Evolutionary conservation across 208 protist species (phyloP).

Genomic region (Trypanosoma platydactyli): DNA sequence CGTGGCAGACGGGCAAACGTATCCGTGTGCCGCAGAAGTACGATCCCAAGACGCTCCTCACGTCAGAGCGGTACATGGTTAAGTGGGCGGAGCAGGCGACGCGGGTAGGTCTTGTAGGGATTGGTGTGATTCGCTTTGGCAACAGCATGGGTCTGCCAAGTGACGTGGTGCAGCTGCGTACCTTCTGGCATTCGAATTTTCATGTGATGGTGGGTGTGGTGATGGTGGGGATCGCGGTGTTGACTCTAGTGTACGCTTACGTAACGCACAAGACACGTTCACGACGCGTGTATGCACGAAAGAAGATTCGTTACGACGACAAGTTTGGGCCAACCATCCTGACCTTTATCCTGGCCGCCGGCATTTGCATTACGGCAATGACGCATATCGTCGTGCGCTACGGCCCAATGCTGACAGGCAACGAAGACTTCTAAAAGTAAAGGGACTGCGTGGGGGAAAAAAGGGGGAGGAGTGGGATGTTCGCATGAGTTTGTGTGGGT

Average conservation of each 20-base stretch:
- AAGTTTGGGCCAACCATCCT: constrained; percentile 56
- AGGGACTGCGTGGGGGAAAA: neutral
- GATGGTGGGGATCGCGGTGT: constrained; percentile 51
- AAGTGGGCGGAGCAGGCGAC: constrained; percentile 81
- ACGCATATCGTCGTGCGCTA: constrained; percentile 72
- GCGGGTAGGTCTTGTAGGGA: constrained; percentile 69
- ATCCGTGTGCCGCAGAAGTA: constrained; percentile 91
- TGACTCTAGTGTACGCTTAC: constrained; percentile 75
- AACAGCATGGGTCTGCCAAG: constrained; percentile 63
- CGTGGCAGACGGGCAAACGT: constrained; percentile 89
- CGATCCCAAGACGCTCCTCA: constrained; percentile 88
- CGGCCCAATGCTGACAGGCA: constrained; percentile 82
- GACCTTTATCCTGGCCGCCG: constrained; percentile 57
- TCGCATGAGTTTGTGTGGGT: neutral
- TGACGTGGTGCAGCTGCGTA: constrained; percentile 38
- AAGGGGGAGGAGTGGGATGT: neutral
- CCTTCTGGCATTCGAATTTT: constrained; percentile 67
- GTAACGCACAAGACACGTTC: constrained; percentile 70
- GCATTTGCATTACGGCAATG: constrained; percentile 44
- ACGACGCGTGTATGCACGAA: constrained; percentile 77
- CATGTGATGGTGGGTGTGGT: constrained; percentile 62
- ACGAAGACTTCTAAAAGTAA: constrained; percentile 57
- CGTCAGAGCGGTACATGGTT: constrained; percentile 89
- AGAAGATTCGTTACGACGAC: constrained; percentile 88
- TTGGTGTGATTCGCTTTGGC: constrained; percentile 76